Percentiles rank a stretch among this genome's conserved stretches.
Conservation (phyloP, 495 filamentous ascomycete species). For the Alectoria sarmentosa region DNA sequence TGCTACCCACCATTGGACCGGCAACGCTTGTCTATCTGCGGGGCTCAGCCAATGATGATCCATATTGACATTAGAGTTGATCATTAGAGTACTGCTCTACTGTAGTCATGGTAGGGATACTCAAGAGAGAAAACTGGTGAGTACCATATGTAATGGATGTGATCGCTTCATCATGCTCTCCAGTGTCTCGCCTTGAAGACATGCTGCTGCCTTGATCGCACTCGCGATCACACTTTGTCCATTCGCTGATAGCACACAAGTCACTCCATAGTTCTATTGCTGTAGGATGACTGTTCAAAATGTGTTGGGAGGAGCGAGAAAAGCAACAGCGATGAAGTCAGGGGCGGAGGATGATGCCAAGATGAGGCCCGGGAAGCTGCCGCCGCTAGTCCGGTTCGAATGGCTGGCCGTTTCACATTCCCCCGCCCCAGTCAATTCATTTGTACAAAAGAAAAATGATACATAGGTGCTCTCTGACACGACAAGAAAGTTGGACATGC, state of each 20-base stretch:
- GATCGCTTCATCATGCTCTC: not conserved
- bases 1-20: not conserved
- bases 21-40: not conserved
- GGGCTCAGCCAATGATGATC: not conserved
- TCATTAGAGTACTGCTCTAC: not conserved
- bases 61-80: not conserved
- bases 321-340: too few relatives aligned
- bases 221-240: not conserved
- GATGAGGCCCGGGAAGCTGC: not conserved
- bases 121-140: not conserved
- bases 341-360: not conserved
- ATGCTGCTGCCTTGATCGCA: not conserved
- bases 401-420: not conserved
- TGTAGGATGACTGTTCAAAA: too few relatives aligned
- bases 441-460: not conserved
- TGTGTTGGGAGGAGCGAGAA: too few relatives aligned
- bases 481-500: not conserved
- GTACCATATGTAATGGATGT: not conserved
- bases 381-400: not conserved
- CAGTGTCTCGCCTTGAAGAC: not conserved
- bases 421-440: too few relatives aligned
- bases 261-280: too few relatives aligned
- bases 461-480: not conserved
- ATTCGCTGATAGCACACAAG: not conserved
- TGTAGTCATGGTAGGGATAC: not conserved